These are phyloP conservation scores for Coemansia sp. DNA, from an alignment of 371 early-diverging fungal genomes.

Conservation along the genomic window DNA sequence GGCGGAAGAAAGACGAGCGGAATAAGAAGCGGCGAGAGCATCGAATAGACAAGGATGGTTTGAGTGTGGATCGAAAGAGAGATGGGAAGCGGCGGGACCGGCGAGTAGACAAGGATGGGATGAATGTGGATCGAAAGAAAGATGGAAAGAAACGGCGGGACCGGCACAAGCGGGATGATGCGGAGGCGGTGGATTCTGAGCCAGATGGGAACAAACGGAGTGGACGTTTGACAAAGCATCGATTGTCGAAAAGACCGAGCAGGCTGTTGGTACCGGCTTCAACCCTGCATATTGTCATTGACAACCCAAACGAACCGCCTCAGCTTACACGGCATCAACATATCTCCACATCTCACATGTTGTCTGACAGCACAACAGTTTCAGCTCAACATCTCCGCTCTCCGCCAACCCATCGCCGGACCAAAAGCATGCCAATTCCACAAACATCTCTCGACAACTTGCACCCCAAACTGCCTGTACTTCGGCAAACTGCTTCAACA, in stretches of 20 bases:
- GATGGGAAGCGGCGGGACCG: not conserved
- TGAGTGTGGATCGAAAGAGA: too few relatives aligned
- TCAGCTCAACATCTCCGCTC: not conserved
- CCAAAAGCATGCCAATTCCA: not conserved
- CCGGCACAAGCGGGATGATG: not conserved
- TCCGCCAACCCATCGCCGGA: not conserved
- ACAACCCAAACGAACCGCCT: not conserved
- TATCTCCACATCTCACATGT: not conserved
- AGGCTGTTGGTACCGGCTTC: not conserved
- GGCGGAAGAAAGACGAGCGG: too few relatives aligned
- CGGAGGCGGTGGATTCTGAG: not conserved
- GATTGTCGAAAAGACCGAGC: not conserved
- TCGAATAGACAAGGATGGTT: too few relatives aligned
- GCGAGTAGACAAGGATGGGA: not conserved
- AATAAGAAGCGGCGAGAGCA: too few relatives aligned
- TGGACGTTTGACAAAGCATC: not conserved
- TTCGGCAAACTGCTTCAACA: slow-evolving; percentile 1
- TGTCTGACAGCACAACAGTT: not conserved
- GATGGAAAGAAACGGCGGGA: not conserved
- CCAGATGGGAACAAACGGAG: not conserved
- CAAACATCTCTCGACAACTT: not conserved
- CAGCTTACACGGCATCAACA: not conserved
- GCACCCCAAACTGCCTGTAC: not conserved
- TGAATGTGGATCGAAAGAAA: not conserved
- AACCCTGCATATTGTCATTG: not conserved